Evolutionary conservation across 306 rosid species (phyloP), one percentile per base, ranked within the genome.

Genomic region (Canavalia ensiformis): DNA sequence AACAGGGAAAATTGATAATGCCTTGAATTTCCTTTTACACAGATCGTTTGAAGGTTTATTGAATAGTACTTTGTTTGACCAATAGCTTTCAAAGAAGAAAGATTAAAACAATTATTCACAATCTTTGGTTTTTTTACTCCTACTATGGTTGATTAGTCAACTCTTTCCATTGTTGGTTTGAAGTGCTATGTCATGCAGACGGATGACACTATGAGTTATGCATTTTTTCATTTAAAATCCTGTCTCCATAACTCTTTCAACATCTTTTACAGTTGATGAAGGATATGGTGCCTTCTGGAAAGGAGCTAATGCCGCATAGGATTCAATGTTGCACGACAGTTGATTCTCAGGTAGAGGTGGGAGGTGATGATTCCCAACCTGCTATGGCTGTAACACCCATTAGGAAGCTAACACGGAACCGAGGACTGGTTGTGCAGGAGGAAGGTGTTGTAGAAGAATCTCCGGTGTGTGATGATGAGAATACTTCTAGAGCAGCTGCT

Each of bases 281-380:
- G 87, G 88, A 86, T 28, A 8, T 45, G 28, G 91, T 90, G 72
- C 87, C 92, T n/a, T 84, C 58, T 33, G 98, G 91, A 12, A 83
- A 84, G 68, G 98, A 92, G 86, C 80, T 92, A 62, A 94, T 94
- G 97, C 92, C 94, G 0, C 83, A 83, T 62, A 84, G 98, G 84
- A 10, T 5, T 12, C 83, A 72, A 18, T 41, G 66, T 45, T 56
- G 80, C 87, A 33, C 78, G 0, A 4, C 2, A 45, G 68, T 58
- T 74, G 50, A 37, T 7, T 49, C 87, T 4, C 80, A 76, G 50
- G 81, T 11, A 70, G 90, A 84, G 65, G 64, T 63, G 3, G 46
- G 31, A 1, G 57, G 28, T 13, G 73, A 55, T 5, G 31, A 79
- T 76, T 84, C 91, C 37, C 86, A 74, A 29, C 79, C 75, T 12